Conservation (phyloP, 495 filamentous ascomycete species). For the Hypoxylon rickii region DNA sequence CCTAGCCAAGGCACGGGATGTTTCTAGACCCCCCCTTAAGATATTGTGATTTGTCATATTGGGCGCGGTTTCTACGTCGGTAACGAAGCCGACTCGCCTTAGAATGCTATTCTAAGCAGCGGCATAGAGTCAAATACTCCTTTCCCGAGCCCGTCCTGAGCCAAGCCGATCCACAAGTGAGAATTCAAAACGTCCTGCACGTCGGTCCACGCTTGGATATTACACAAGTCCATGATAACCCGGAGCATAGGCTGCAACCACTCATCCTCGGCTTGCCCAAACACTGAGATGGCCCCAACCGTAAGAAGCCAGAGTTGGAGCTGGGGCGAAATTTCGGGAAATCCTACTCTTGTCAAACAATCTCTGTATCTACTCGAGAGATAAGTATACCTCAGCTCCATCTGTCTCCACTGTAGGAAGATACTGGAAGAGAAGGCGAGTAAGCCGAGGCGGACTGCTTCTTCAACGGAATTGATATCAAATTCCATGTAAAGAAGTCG, state of each 20-base stretch:
- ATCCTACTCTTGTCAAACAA: neutral
- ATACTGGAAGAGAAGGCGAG: conserved; percentile 44
- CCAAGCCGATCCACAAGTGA: conserved; percentile 43
- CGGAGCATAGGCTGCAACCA: conserved; percentile 39
- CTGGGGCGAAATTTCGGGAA: neutral
- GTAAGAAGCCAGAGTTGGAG: conserved; percentile 46
- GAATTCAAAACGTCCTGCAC: conserved; percentile 33
- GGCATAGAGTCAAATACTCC: conserved; percentile 12
- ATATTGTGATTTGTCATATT: too few relatives aligned
- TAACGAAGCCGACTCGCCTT: too few relatives aligned
- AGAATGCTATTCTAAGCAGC: too few relatives aligned
- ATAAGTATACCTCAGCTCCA: conserved; percentile 33
- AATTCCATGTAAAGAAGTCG: conserved; percentile 45
- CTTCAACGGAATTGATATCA: too few relatives aligned
- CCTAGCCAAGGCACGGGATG: too few relatives aligned
- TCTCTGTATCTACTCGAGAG: conserved; percentile 26
- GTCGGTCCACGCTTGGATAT: conserved; percentile 33
- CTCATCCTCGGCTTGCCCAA: conserved; percentile 18
- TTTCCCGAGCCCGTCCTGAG: conserved; percentile 42
- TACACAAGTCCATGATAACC: conserved; percentile 27
- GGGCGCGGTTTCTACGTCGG: too few relatives aligned
- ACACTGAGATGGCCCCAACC: conserved; percentile 41
- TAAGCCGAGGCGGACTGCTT: conserved; percentile 47
- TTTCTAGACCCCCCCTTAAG: too few relatives aligned
- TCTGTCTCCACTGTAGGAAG: conserved; percentile 46